A percentile compares a stretch with the other conserved stretches of the same genome.
These are phyloP conservation scores for Stephanocyclus meneghinianus DNA, from an alignment of 352 stramenopile genomes.

Conservation along the genomic window DNA sequence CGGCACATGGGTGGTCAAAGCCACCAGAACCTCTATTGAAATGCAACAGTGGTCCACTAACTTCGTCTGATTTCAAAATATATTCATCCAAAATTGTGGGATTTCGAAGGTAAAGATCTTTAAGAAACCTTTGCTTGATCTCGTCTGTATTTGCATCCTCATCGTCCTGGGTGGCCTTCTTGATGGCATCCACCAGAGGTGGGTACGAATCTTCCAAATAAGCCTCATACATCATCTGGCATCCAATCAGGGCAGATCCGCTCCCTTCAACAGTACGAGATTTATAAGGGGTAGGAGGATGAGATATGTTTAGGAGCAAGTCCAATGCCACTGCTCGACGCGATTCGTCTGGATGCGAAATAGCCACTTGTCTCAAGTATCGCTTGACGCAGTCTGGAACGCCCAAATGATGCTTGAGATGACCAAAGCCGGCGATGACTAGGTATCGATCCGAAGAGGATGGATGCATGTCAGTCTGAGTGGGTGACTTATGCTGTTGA, in stretches of 20 bases:
- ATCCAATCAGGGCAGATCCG: constrained; percentile 35
- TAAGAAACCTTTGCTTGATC: constrained; percentile 39
- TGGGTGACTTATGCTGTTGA: constrained; percentile 10
- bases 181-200: constrained; percentile 13
- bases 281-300: neutral
- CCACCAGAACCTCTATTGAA: constrained; percentile 31
- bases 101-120: constrained; percentile 35
- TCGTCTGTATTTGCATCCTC: constrained; percentile 23
- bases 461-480: constrained; percentile 3
- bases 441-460: constrained; percentile 50
- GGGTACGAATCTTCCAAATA: constrained; percentile 52
- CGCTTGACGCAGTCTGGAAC: constrained; percentile 64
- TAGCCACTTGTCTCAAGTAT: constrained; percentile 29
- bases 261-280: constrained; percentile 2
- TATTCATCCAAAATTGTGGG: constrained; percentile 33
- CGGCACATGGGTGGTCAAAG: constrained; percentile 43
- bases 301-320: constrained; percentile 23
- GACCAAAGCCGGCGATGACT: constrained; percentile 68
- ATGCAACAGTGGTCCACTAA: constrained; percentile 27
- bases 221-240: constrained; percentile 52
- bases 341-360: constrained; percentile 4
- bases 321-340: constrained; percentile 25
- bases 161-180: constrained; percentile 23
- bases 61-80: constrained; percentile 38
- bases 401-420: constrained; percentile 65